Base-by-base conservation (phyloP, 768 basidiomycete species). In the Infundibulicybe gibba region DNA sequence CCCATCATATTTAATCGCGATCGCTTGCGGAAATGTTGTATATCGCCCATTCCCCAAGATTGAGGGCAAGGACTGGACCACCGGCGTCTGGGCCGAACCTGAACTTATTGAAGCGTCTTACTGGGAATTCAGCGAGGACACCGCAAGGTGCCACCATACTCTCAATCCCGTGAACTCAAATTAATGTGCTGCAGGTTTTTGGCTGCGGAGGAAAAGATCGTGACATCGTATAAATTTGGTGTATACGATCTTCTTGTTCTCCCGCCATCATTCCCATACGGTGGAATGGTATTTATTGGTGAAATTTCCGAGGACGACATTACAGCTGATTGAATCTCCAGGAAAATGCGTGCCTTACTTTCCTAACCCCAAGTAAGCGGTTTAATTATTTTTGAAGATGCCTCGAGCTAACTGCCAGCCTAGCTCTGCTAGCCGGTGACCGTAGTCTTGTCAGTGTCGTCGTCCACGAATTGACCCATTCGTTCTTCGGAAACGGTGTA, bases 401-500 rank as follows among this genome's bases (percentile, higher is more conserved):
- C 25, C 25, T 25, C 8, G 25, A 25, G 25, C 8, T 25, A 8
- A 25, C 25, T 8, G 25, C 25, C 15, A 33, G 6, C 43, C 14
- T 40, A 83, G 90, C 92, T 3, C 74, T 97, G 5, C 71, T 98
- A 38, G 82, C 93, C 5, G 91, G 92, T 0, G 95, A 98, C 61
- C 80, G 89, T 32, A 79, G 83, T 4, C 71, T 93, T 9, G 91
- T 92, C 8, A 90, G 94, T 59, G 90, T 95, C 11, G 84, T 93
- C 11, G 88, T 92, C 0, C 89, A 95, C 67, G 92, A 93, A 60
- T 67, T 87, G 21, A 83, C 84, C 0, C 89, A 97, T 60, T 89
- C 87, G 2, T 97, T 86, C 83, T 94, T 92, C 50, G 92, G 92
- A n/a, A 94, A 94, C 60, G 87, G 89, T 16, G 80, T 92, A 47